phyloP scores from a whole-genome alignment of 345 rosid species.

The Salix brachista region DNA sequence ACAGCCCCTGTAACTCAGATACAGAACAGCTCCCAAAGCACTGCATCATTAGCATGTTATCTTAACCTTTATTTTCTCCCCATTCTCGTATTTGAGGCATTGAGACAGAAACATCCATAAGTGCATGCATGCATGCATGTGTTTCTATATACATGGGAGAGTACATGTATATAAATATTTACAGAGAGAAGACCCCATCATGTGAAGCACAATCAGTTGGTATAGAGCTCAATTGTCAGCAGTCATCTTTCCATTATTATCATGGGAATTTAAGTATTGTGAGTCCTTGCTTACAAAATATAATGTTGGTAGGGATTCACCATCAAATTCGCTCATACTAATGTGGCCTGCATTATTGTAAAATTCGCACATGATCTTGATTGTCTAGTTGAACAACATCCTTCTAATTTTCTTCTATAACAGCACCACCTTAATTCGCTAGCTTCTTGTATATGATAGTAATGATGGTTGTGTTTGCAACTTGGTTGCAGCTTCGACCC shows the following conservation, averaged over 20 bases:
- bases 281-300: too few relatives aligned
- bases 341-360: background rate
- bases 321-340: too few relatives aligned
- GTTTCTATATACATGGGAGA: background rate
- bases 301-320: too few relatives aligned
- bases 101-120: background rate
- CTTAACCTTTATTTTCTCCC: background rate
- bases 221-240: too few relatives aligned
- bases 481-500: conserved; percentile 73
- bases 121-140: background rate
- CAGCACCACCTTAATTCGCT: background rate
- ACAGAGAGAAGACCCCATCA: too few relatives aligned
- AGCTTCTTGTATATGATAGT: background rate
- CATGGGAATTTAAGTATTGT: too few relatives aligned
- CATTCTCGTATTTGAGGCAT: background rate
- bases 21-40: too few relatives aligned
- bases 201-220: too few relatives aligned
- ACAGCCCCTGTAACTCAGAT: too few relatives aligned
- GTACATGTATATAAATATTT: background rate
- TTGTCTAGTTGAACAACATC: background rate
- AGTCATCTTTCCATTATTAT: too few relatives aligned
- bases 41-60: background rate
- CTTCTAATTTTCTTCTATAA: background rate
- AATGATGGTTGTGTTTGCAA: background rate
- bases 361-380: background rate